A percentile compares a stretch with the other conserved stretches of the same genome.
Evolutionary conservation across 805 yeast species (phyloP).

Genomic region (Wickerhamiella siamensis): DNA sequence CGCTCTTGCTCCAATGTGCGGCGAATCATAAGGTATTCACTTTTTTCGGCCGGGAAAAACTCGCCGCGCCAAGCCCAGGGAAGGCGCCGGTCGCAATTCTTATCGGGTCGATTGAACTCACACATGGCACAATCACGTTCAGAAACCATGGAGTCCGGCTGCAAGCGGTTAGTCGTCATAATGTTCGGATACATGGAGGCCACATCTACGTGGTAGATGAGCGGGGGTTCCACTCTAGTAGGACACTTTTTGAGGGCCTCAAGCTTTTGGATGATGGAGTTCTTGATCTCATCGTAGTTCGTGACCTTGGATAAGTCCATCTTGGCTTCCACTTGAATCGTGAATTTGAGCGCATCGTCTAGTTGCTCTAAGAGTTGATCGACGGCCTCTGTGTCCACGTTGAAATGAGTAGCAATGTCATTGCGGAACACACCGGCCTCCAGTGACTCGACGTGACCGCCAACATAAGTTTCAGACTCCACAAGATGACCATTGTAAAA

Average conservation of each 20-base stretch:
- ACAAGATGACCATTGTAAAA: conserved; percentile 88
- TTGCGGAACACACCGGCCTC: conserved; percentile 97
- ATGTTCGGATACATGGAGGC: conserved; percentile 99
- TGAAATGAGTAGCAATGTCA: conserved; percentile 64
- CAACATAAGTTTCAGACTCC: conserved; percentile 94
- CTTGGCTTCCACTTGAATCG: conserved; percentile 68
- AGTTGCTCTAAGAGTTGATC: conserved; percentile 66
- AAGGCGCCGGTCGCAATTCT: conserved; percentile 75
- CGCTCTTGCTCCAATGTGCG: conserved; percentile 64
- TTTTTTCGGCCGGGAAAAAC: conserved; percentile 76
- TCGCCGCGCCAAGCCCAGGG: conserved; percentile 99
- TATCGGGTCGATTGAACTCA: conserved; percentile 92
- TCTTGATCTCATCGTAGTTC: conserved; percentile 63
- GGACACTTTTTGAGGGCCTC: conserved; percentile 48
- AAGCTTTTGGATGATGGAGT: conserved; percentile 40
- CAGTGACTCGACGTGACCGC: conserved; percentile 95
- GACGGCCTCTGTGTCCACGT: conserved; percentile 65
- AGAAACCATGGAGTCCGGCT: conserved; percentile 93
- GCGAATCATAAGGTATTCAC: conserved; percentile 81
- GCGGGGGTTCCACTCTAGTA: conserved; percentile 58
- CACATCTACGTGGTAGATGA: conserved; percentile 94
- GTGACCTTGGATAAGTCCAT: conserved; percentile 60
- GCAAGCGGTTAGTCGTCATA: conserved; percentile 93
- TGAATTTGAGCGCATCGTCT: conserved; percentile 63
- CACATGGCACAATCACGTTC: conserved; percentile 96